Conservation (phyloP, 2,329 filamentous ascomycete species). For the Aspergillus sclerotialis region DNA sequence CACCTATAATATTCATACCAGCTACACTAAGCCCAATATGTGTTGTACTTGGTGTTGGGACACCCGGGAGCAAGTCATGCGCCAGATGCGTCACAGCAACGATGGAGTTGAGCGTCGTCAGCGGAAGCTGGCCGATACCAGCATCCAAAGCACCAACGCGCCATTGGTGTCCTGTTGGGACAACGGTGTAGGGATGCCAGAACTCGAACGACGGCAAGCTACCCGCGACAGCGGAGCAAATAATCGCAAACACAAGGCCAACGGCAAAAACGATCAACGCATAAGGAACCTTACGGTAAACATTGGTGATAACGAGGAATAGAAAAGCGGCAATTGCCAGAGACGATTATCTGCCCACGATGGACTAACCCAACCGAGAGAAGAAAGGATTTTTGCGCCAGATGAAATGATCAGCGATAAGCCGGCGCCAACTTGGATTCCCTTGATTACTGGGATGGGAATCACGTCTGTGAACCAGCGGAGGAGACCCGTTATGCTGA, state of each 20-base stretch:
- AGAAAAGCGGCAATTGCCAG: conserved; percentile 69
- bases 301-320: conserved; percentile 61
- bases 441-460: conserved; percentile 83
- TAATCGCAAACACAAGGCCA: conserved; percentile 59
- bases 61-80: conserved; percentile 64
- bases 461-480: conserved; percentile 65
- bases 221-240: conserved; percentile 24
- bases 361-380: conserved; percentile 61
- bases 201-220: conserved; percentile 48
- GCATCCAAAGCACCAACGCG: conserved; percentile 54
- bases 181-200: conserved; percentile 52
- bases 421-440: conserved; percentile 89
- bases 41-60: conserved; percentile 64
- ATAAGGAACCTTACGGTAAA: conserved; percentile 64
- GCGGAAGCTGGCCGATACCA: conserved; percentile 76
- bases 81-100: conserved; percentile 79
- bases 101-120: conserved; percentile 88
- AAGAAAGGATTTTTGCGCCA: conserved; percentile 59
- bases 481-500: conserved; percentile 74
- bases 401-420: conserved; percentile 75
- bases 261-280: conserved; percentile 65
- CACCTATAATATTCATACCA: conserved; percentile 73
- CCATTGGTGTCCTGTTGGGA: conserved; percentile 45
- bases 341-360: conserved; percentile 68
- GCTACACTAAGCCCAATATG: conserved; percentile 75